These are phyloP conservation scores for Neonectria ditissima DNA, from an alignment of 2,329 filamentous ascomycete genomes.

Conservation along the genomic window DNA sequence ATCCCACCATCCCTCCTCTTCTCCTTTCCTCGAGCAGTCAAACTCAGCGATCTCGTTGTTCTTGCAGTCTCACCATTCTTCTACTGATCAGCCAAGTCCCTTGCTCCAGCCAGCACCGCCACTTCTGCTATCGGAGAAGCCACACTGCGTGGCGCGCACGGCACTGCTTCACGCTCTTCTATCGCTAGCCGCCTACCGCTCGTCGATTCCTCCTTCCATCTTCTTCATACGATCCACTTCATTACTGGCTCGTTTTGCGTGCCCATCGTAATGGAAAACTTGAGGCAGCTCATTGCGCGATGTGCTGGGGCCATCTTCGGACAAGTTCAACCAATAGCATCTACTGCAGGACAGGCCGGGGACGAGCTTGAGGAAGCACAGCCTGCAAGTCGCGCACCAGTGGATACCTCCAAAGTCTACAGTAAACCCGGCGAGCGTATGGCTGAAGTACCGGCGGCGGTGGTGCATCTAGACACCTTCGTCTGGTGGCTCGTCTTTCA, in stretches of 20 bases:
- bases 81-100: too few relatives aligned
- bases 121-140: too few relatives aligned
- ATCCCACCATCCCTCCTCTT: neutral
- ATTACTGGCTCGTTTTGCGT: too few relatives aligned
- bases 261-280: too few relatives aligned
- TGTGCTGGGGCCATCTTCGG: neutral
- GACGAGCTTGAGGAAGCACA: neutral
- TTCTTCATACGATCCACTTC: neutral
- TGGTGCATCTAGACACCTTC: neutral
- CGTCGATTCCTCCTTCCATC: neutral
- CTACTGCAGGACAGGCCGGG: neutral
- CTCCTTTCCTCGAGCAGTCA: neutral
- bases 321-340: neutral
- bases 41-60: too few relatives aligned
- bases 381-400: neutral
- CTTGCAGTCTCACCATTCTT: neutral
- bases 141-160: too few relatives aligned
- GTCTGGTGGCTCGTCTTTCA: slow-evolving; percentile 2
- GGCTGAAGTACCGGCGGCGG: neutral
- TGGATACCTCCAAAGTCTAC: neutral
- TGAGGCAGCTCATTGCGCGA: too few relatives aligned
- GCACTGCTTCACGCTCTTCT: too few relatives aligned
- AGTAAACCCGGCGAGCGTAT: neutral
- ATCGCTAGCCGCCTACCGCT: neutral
- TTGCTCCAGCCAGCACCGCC: too few relatives aligned